These are phyloP conservation scores for Leishmania major DNA, from an alignment of 208 protist species.

Conservation along the genomic window DNA sequence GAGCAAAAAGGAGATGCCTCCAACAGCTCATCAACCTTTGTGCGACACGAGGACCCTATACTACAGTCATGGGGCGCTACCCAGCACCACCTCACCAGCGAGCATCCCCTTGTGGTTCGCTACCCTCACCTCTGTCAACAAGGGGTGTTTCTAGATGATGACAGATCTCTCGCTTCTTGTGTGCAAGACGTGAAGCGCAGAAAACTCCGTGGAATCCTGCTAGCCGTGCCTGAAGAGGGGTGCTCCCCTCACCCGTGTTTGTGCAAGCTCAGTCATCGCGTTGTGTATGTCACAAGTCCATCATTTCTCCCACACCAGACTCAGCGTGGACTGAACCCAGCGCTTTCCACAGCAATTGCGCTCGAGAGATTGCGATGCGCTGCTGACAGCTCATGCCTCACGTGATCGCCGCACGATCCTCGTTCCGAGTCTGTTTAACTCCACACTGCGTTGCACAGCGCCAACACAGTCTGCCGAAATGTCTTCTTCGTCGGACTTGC, in stretches of 20 bases:
- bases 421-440: not conserved
- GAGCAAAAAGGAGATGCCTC: not conserved
- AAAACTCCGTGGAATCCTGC: slow-evolving; percentile 53
- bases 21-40: slow-evolving; percentile 31
- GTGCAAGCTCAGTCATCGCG: slow-evolving; percentile 22
- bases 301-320: slow-evolving; percentile 30
- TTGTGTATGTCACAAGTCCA: slow-evolving; percentile 53
- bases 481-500: not conserved
- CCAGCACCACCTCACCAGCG: slow-evolving; percentile 33
- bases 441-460: not conserved
- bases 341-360: slow-evolving; percentile 61
- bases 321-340: slow-evolving; percentile 73
- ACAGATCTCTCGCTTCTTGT: slow-evolving; percentile 23
- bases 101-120: slow-evolving; percentile 43
- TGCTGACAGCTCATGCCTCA: not conserved
- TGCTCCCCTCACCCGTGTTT: slow-evolving; percentile 50
- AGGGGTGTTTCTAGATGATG: slow-evolving; percentile 61
- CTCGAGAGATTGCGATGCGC: slow-evolving; percentile 64
- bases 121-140: slow-evolving; percentile 34
- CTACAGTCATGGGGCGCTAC: slow-evolving; percentile 42
- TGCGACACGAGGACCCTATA: slow-evolving; percentile 38
- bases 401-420: not conserved
- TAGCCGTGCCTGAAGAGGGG: slow-evolving; percentile 74
- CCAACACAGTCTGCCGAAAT: not conserved
- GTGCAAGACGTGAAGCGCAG: slow-evolving; percentile 30